Evolutionary conservation across 352 stramenopile genomes (phyloP).

Genomic region (Pythium brassicae): DNA sequence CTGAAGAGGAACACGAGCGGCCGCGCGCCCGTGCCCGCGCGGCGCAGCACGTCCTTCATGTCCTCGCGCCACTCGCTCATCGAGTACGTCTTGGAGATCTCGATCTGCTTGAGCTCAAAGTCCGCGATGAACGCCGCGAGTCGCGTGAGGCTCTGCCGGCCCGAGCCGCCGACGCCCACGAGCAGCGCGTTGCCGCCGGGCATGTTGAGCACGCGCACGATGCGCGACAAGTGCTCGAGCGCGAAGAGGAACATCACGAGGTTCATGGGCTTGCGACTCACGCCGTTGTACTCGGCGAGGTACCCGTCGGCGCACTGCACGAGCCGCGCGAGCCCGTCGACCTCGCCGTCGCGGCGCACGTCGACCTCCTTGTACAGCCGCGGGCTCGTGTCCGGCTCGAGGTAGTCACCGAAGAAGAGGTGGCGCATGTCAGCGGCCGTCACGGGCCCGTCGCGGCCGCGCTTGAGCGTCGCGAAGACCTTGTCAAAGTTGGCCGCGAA

Average conservation of each 20-base stretch:
- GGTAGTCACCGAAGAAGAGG: constrained; percentile 93
- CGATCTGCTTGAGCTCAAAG: constrained; percentile 92
- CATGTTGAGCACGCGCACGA: constrained; percentile 93
- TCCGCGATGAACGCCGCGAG: constrained; percentile 92
- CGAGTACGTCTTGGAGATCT: constrained; percentile 94
- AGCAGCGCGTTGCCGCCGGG: constrained; percentile 91
- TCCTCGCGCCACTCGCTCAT: constrained; percentile 94
- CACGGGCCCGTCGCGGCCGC: constrained; percentile 65
- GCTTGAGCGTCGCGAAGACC: constrained; percentile 78
- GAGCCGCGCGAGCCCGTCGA: constrained; percentile 76
- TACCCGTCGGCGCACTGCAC: constrained; percentile 88
- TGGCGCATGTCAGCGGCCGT: constrained; percentile 80
- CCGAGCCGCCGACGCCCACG: constrained; percentile 91
- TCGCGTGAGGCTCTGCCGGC: constrained; percentile 89
- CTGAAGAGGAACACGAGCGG: constrained; percentile 94
- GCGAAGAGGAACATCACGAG: constrained; percentile 96
- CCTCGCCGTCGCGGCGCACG: constrained; percentile 53
- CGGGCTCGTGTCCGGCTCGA: constrained; percentile 69
- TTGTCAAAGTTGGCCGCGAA: constrained; percentile 88
- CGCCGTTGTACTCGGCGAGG: constrained; percentile 89
- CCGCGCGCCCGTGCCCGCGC: constrained; percentile 79
- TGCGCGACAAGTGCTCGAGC: constrained; percentile 92
- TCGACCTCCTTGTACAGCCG: constrained; percentile 81
- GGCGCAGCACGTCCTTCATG: constrained; percentile 90
- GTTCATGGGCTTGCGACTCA: constrained; percentile 94